Conservation (phyloP, 306 rosid species). For the Dryas alaskensis region DNA sequence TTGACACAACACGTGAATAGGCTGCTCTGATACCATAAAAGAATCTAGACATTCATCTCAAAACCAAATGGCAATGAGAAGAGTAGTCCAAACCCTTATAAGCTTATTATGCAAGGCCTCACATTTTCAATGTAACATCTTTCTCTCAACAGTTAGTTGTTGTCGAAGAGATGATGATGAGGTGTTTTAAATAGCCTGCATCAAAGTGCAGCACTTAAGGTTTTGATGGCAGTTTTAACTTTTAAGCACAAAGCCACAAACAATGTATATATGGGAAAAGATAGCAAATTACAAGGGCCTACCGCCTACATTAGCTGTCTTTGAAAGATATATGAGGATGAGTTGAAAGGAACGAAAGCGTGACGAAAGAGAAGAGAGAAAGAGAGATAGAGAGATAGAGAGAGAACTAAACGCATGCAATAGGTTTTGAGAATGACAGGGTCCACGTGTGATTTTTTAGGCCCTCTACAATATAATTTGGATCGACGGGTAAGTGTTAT, state of each 20-base stretch:
- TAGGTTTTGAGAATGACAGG: constrained; percentile 54
- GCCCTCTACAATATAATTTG: constrained; percentile 61
- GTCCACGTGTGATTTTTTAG: constrained; percentile 70
- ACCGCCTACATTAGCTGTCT: constrained; percentile 33
- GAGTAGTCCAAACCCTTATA: too few species aligned
- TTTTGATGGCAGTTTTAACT: constrained; percentile 39
- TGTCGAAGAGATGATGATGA: constrained; percentile 33
- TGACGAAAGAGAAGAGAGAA: constrained; percentile 44
- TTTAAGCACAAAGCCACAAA: constrained; percentile 48
- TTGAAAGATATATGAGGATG: constrained; percentile 20
- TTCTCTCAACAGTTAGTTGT: neutral
- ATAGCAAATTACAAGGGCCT: constrained; percentile 39
- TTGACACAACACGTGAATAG: too few species aligned
- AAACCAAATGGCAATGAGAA: too few species aligned
- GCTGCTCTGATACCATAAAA: too few species aligned
- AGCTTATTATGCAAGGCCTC: too few species aligned
- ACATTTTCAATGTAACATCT: too few species aligned
- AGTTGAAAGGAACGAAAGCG: constrained; percentile 45
- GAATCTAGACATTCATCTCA: too few species aligned
- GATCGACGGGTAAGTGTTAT: constrained; percentile 27
- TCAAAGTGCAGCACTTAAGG: constrained; percentile 54
- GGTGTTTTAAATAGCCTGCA: constrained; percentile 36
- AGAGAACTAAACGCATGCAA: constrained; percentile 45
- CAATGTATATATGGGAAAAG: constrained; percentile 5
- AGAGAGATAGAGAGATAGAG: constrained; percentile 12